Evolutionary conservation across 345 rosid genomes (phyloP), one percentile per base, ranked within the genome.

Genomic region (Eucalyptus melliodora): DNA sequence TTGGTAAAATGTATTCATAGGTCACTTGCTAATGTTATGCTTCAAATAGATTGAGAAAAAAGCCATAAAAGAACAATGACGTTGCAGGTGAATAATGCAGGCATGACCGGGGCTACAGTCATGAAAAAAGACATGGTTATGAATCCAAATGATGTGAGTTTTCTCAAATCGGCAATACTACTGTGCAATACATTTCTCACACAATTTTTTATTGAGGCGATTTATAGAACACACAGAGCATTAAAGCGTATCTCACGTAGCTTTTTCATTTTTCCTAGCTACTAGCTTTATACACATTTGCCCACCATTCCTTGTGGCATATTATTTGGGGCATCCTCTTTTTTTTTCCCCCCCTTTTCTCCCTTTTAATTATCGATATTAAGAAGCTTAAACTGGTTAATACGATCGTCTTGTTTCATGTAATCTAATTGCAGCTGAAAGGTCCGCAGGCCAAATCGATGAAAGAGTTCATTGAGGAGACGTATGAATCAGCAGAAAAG

Each of bases 41-140:
- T 34, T 9, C 42, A 9, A 16, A 17, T 69, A 34, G 24, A 69
- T 4, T 9, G 42, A 34, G 13, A 69, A 31, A 69, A 17, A 44
- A 16, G 81, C 42, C 42, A 34, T 34, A 69, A 69, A 69, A 69
- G 81, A 69, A 69, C 42, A 16, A 9, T 31, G 44, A 9, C 81
- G 23, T 17, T 69, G 81, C 81, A 69, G 89, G 89, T 88, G 89
- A 88, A 88, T 27, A 88, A 88, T 50, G 89, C 89, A 88, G 86
- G 34, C 11, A 24, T 77, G 5, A 16, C 44, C 42, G 86, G 62
- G 27, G 77, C 31, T 12, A 88, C 86, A 24, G 1, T 0, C 42
- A 16, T 34, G 24, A 53, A 53, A 53, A 53, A 53, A 53, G 56
- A 53, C 56, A 53, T 53, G 56, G 56, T 53, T 1, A 3, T 53